Conservation (phyloP, 208 protist species). For the Trypanosoma mega region DNA sequence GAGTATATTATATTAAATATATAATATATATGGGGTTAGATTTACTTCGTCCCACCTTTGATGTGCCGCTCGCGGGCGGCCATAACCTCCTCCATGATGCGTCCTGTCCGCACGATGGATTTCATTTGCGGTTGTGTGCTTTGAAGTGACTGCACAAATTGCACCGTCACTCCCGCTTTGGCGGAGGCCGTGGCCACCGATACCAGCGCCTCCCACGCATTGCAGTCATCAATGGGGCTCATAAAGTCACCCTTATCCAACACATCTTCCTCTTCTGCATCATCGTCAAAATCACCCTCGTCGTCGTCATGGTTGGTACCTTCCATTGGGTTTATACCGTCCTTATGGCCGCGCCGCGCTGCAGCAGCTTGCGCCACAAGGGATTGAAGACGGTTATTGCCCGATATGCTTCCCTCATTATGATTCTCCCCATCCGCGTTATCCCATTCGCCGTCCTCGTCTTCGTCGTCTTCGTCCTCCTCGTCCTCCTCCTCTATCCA, state of each 20-base stretch:
- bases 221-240: constrained; percentile 59
- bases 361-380: constrained; percentile 44
- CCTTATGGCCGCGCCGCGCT: constrained; percentile 26
- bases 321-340: not conserved
- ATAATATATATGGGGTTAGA: too few species aligned
- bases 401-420: constrained; percentile 13
- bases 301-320: constrained; percentile 15
- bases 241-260: constrained; percentile 75
- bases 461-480: constrained; percentile 36
- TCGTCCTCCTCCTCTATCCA: constrained; percentile 32
- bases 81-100: constrained; percentile 25
- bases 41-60: not conserved
- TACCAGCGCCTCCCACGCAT: constrained; percentile 49
- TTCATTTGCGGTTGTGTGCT: constrained; percentile 30
- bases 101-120: constrained; percentile 38
- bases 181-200: constrained; percentile 3
- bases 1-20: too few species aligned
- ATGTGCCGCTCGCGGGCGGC: constrained; percentile 11
- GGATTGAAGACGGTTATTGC: constrained; percentile 30
- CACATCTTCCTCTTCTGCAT: constrained; percentile 66
- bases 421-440: constrained; percentile 27
- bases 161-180: not conserved
- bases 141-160: constrained; percentile 24
- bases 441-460: constrained; percentile 26
- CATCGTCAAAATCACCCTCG: constrained; percentile 24